These are phyloP conservation scores for Penicillium sp. DNA, from an alignment of 2,329 filamentous ascomycete genomes.

Conservation along the genomic window DNA sequence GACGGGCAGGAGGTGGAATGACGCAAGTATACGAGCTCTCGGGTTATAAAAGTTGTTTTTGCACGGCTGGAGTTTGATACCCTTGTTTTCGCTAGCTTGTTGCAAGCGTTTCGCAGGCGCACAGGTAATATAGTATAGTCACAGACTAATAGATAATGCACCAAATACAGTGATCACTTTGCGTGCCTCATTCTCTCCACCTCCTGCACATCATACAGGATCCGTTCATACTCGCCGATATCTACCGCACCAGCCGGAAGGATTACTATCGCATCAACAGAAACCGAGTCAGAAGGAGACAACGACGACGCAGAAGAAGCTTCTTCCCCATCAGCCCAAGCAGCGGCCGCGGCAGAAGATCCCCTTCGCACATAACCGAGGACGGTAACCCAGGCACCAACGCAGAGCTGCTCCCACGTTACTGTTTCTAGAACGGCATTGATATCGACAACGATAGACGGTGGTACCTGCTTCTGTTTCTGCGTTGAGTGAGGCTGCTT, in stretches of 20 bases:
- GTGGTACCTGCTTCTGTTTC: conserved; percentile 41
- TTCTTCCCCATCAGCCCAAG: background rate
- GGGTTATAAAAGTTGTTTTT: conserved; percentile 20
- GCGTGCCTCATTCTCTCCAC: conserved; percentile 33
- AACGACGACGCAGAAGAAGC: background rate
- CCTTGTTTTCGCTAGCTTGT: background rate
- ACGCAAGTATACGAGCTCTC: background rate
- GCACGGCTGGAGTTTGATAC: conserved; percentile 17
- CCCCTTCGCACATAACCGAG: conserved; percentile 70
- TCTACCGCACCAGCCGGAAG: conserved; percentile 78
- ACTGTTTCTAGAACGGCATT: conserved; percentile 71
- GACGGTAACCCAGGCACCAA: conserved; percentile 89
- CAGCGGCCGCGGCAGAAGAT: background rate
- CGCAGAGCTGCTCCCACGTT: conserved; percentile 64
- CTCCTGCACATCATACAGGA: conserved; percentile 50
- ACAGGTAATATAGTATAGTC: conserved; percentile 5
- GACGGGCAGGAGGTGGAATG: background rate
- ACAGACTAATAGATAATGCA: conserved; percentile 10
- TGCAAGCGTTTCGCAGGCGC: background rate
- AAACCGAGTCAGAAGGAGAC: conserved; percentile 39
- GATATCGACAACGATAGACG: conserved; percentile 68
- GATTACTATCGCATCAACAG: conserved; percentile 75
- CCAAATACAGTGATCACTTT: background rate
- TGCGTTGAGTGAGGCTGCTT: background rate
- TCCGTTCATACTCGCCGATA: conserved; percentile 71